These are phyloP conservation scores for Phytophthora lateralis DNA, from an alignment of 352 stramenopile species.

Conservation along the genomic window DNA sequence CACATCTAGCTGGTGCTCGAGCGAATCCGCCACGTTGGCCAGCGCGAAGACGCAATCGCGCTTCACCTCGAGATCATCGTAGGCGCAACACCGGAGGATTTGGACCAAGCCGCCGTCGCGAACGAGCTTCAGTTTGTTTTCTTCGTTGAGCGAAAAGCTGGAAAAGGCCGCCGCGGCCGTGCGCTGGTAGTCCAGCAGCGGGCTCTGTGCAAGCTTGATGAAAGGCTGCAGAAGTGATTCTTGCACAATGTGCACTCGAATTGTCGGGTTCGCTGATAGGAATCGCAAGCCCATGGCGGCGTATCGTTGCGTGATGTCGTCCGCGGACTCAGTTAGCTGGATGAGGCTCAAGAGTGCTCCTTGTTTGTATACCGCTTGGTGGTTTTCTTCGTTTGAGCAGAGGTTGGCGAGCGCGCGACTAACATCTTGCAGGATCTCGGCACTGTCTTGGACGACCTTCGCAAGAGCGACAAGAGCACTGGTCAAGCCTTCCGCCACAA, in stretches of 20 bases:
- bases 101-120: slow-evolving; percentile 89
- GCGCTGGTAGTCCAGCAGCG: slow-evolving; percentile 92
- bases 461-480: slow-evolving; percentile 83
- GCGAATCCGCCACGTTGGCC: slow-evolving; percentile 92
- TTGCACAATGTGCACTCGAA: slow-evolving; percentile 92
- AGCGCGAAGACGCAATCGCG: slow-evolving; percentile 94
- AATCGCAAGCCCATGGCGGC: slow-evolving; percentile 95
- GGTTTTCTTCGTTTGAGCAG: slow-evolving; percentile 94
- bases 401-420: slow-evolving; percentile 93
- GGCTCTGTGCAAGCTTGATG: slow-evolving; percentile 90
- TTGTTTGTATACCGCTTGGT: slow-evolving; percentile 92
- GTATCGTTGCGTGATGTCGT: slow-evolving; percentile 95
- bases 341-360: slow-evolving; percentile 92
- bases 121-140: slow-evolving; percentile 95
- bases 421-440: slow-evolving; percentile 95
- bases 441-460: slow-evolving; percentile 62
- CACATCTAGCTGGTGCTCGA: slow-evolving; percentile 91
- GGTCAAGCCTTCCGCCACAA: slow-evolving; percentile 92
- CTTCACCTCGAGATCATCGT: slow-evolving; percentile 91
- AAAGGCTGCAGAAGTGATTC: slow-evolving; percentile 92
- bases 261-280: slow-evolving; percentile 92
- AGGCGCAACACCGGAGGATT: slow-evolving; percentile 91
- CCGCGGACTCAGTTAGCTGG: slow-evolving; percentile 81
- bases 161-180: slow-evolving; percentile 93
- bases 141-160: slow-evolving; percentile 92